Evolutionary conservation across 2,329 filamentous ascomycete species (phyloP).

Genomic region (Chaetomium globosum): DNA sequence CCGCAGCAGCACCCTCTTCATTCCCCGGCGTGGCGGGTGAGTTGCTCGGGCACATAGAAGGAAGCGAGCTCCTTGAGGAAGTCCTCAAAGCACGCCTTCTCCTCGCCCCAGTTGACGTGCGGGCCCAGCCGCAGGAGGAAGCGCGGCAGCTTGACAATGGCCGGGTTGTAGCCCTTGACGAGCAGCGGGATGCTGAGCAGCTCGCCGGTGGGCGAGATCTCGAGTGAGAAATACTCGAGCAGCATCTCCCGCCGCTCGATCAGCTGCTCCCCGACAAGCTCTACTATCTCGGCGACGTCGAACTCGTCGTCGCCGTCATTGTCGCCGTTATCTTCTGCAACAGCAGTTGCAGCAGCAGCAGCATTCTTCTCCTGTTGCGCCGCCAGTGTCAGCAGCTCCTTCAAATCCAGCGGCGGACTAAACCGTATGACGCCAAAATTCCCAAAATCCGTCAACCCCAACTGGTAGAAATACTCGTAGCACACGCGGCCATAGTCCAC

Average conservation of each 20-base stretch:
- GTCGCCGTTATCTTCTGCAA: conserved; percentile 35
- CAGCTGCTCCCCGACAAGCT: conserved; percentile 67
- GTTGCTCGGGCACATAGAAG: conserved; percentile 86
- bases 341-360: conserved; percentile 33
- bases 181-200: conserved; percentile 80
- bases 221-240: conserved; percentile 85
- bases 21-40: conserved; percentile 58
- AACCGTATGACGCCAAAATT: conserved; percentile 89
- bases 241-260: conserved; percentile 82
- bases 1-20: conserved; percentile 40
- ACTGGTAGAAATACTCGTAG: conserved; percentile 92
- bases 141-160: conserved; percentile 80
- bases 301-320: conserved; percentile 55
- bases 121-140: conserved; percentile 89
- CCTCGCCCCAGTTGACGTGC: conserved; percentile 81
- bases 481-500: conserved; percentile 88
- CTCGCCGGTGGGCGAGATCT: conserved; percentile 76
- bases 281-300: conserved; percentile 67
- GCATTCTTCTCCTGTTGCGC: conserved; percentile 67
- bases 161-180: conserved; percentile 84
- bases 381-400: conserved; percentile 71
- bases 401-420: conserved; percentile 71
- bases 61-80: conserved; percentile 85
- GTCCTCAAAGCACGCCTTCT: conserved; percentile 81
- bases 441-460: conserved; percentile 91